Evolutionary conservation across 2,329 filamentous ascomycete species (phyloP), one percentile per base, ranked within the genome.

Genomic region (Huntiella abstrusa): DNA sequence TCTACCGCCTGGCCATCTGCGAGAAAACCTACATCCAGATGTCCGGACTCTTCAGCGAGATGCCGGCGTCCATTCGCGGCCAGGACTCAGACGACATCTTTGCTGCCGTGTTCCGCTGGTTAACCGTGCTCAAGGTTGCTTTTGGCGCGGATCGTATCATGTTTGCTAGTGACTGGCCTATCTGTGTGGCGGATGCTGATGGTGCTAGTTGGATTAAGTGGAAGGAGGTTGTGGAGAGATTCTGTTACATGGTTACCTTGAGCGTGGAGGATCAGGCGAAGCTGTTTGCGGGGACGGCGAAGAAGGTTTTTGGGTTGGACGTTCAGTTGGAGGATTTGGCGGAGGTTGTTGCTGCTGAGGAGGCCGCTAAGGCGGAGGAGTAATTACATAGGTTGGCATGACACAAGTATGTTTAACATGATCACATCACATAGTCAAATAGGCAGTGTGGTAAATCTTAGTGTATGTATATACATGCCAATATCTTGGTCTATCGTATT

Each of bases 81-180:
- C 63, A 67, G 19, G 59, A 68, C 7, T 58, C 68, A 33, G 64
- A 71, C 48, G 68, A 73, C 33, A 70, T 85, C 48, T 76, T 83
- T 52, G 64, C 71, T 51, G 69, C 69, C 36, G 67, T 83, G 15
- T 67, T 71, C 49, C 77, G 79, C 17, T 92, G 83, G 79, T 70
- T 84, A 2, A 72, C 77, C 50, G 73, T 80, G 45, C 64, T 87
- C 1, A 72, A 92, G 45, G 71, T 76, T 22, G 71, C 71, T 1
- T 95, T 94, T 56, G 77, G 81, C 1, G 64, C 80, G 0, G 58
- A 66, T 16, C 70, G 84, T 52, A 70, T 91, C 57, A 86, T 96
- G 79, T 95, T 91, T 60, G 87, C 80, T 17, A 87, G 81, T 52
- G 86, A 95, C 60, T 96, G 88, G 88, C 87, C 88, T 2, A 80